These are phyloP conservation scores for Arthroderma sp. DNA, from an alignment of 2,329 filamentous ascomycete genomes.

Conservation along the genomic window DNA sequence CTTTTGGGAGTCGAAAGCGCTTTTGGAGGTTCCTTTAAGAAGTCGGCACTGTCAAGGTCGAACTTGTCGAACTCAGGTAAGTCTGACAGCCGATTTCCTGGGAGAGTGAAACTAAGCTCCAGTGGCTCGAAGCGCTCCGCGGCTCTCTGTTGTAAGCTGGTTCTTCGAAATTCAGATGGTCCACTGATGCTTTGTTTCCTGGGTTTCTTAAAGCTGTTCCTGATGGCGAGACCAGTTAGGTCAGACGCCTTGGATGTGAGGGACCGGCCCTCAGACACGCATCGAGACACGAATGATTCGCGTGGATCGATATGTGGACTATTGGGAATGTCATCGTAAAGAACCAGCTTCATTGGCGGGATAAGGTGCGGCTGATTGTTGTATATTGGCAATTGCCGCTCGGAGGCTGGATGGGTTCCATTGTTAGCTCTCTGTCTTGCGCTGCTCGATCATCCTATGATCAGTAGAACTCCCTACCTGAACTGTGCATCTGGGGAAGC, in stretches of 20 bases:
- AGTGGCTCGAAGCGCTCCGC: slow-evolving; percentile 26
- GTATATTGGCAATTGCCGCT: slow-evolving; percentile 33
- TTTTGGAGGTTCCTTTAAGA: slow-evolving; percentile 22
- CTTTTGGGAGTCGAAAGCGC: slow-evolving; percentile 16
- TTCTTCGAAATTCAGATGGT: slow-evolving; percentile 30
- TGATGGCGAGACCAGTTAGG: slow-evolving; percentile 29
- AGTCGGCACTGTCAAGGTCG: slow-evolving; percentile 18
- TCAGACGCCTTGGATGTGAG: slow-evolving; percentile 27
- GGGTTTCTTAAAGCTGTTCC: slow-evolving; percentile 20
- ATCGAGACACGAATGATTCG: slow-evolving; percentile 26
- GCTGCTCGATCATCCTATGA: too few species aligned
- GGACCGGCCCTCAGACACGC: slow-evolving; percentile 26
- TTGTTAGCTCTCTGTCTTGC: background rate
- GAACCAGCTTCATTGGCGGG: slow-evolving; percentile 32
- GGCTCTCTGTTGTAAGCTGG: slow-evolving; percentile 14
- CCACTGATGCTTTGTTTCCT: slow-evolving; percentile 28
- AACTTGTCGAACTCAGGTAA: slow-evolving; percentile 32
- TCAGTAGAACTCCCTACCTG: background rate
- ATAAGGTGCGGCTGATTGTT: slow-evolving; percentile 34
- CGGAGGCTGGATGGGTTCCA: slow-evolving; percentile 9
- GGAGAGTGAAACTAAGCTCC: slow-evolving; percentile 35
- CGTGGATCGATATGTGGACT: slow-evolving; percentile 18
- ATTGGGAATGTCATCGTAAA: slow-evolving; percentile 29
- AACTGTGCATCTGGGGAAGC: slow-evolving; percentile 12
- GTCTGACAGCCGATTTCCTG: slow-evolving; percentile 32